Conservation (phyloP, 2,329 filamentous ascomycete genomes). For the Lojkania enalia region DNA sequence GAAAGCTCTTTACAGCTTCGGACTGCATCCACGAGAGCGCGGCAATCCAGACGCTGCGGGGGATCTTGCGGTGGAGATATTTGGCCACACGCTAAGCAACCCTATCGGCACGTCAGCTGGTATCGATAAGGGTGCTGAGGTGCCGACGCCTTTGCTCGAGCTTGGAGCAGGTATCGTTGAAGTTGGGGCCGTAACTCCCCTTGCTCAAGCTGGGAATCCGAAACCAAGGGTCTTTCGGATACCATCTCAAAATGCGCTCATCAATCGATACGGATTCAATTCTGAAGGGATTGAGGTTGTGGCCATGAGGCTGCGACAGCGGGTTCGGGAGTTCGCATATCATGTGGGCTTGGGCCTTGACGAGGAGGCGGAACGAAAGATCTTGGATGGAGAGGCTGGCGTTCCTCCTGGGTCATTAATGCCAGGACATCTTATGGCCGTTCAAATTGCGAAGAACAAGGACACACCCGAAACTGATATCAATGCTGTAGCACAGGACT, state of each 20-base stretch:
- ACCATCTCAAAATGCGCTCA: conserved; percentile 79
- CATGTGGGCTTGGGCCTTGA: conserved; percentile 66
- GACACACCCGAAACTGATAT: conserved; percentile 83
- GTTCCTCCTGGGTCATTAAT: conserved; percentile 83
- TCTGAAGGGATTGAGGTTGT: conserved; percentile 87
- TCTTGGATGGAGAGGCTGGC: conserved; percentile 74
- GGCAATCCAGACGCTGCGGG: conserved; percentile 59
- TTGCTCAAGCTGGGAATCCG: conserved; percentile 86
- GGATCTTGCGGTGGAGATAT: conserved; percentile 66
- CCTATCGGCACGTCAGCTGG: conserved; percentile 95
- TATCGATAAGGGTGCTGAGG: conserved; percentile 90
- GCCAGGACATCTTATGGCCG: conserved; percentile 76
- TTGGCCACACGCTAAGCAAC: conserved; percentile 76
- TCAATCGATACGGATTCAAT: conserved; percentile 96
- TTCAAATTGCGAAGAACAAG: conserved; percentile 98
- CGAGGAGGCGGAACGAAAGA: conserved; percentile 66
- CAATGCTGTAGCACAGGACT: conserved; percentile 74
- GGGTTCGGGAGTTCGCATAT: conserved; percentile 77
- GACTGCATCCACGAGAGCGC: conserved; percentile 81
- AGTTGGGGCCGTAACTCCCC: conserved; percentile 85
- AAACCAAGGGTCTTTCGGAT: conserved; percentile 87
- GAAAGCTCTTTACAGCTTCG: conserved; percentile 71
- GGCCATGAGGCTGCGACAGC: conserved; percentile 74
- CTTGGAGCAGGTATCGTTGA: conserved; percentile 87
- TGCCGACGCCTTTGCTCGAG: conserved; percentile 81